These are phyloP conservation scores for Sonneratia caseolaris DNA, from an alignment of 345 rosid genomes.

Conservation along the genomic window DNA sequence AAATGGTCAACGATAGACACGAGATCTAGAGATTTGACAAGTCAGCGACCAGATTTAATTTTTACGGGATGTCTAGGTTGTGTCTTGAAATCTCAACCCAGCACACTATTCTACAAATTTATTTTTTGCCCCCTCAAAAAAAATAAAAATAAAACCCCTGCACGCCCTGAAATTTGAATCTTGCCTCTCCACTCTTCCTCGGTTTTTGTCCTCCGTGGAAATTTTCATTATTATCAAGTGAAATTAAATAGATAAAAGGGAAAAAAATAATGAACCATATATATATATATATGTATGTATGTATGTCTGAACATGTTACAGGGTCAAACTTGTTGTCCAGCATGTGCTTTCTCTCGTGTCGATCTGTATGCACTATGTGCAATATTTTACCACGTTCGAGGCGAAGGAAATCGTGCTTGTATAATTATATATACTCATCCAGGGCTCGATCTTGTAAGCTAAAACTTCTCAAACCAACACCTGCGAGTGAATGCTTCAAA, in stretches of 20 bases:
- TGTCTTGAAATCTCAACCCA: not conserved
- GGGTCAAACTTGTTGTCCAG: not conserved
- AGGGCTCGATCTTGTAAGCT: not conserved
- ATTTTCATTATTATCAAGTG: no score
- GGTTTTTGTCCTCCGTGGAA: no score
- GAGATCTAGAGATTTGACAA: not conserved
- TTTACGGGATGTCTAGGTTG: not conserved
- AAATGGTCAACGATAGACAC: slow-evolving; percentile 1
- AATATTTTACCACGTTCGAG: not conserved
- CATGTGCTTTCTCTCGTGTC: not conserved
- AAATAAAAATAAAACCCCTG: not conserved
- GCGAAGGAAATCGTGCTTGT: not conserved
- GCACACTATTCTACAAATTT: not conserved
- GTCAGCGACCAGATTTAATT: not conserved
- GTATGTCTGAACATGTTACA: not conserved
- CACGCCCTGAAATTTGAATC: no score
- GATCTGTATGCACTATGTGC: not conserved
- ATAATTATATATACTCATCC: no score
- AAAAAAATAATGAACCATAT: no score
- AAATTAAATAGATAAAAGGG: no score
- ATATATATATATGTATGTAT: not conserved
- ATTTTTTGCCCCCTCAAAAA: no score
- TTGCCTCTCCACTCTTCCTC: no score
- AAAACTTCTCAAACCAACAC: no score
- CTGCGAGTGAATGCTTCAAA: no score